Percentiles rank a stretch among this genome's conserved stretches.
These are phyloP conservation scores for Salix arbutifolia DNA, from an alignment of 345 rosid species.

Conservation along the genomic window DNA sequence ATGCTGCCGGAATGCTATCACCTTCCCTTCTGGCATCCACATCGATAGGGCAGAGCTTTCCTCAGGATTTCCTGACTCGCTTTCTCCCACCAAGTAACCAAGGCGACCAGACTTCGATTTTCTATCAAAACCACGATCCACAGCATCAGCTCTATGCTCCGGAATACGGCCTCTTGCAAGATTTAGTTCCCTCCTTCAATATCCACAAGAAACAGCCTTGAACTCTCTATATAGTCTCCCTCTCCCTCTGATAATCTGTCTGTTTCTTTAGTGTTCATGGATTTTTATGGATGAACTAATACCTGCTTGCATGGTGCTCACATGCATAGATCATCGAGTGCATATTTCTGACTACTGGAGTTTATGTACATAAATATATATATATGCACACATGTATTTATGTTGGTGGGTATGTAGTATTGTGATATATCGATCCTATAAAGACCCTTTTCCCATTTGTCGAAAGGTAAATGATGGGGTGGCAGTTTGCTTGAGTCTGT, in stretches of 20 bases:
- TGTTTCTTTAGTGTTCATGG: neutral
- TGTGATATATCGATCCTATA: neutral
- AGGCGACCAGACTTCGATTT: constrained; percentile 8
- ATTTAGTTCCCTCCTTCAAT: constrained; percentile 32
- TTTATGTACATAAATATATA: neutral
- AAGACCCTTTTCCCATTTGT: neutral
- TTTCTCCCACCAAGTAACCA: constrained; percentile 22
- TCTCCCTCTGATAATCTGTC: neutral
- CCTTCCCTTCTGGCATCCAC: constrained; percentile 25
- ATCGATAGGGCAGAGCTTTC: constrained; percentile 17
- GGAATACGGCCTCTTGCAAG: constrained; percentile 37
- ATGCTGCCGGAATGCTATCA: constrained; percentile 41
- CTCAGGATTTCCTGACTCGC: constrained; percentile 7
- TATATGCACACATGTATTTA: too few relatives aligned
- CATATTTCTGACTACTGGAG: neutral
- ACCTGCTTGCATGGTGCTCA: neutral
- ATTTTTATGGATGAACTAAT: neutral
- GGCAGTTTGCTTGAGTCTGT: neutral
- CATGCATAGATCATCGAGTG: neutral
- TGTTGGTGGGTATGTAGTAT: too few relatives aligned
- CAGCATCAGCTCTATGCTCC: constrained; percentile 5
- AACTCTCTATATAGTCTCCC: neutral
- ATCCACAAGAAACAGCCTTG: constrained; percentile 25
- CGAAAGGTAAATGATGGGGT: neutral
- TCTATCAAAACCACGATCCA: constrained; percentile 3